These are phyloP conservation scores for Fusarium sp. DNA, from an alignment of 2,329 filamentous ascomycete genomes.

Conservation along the genomic window DNA sequence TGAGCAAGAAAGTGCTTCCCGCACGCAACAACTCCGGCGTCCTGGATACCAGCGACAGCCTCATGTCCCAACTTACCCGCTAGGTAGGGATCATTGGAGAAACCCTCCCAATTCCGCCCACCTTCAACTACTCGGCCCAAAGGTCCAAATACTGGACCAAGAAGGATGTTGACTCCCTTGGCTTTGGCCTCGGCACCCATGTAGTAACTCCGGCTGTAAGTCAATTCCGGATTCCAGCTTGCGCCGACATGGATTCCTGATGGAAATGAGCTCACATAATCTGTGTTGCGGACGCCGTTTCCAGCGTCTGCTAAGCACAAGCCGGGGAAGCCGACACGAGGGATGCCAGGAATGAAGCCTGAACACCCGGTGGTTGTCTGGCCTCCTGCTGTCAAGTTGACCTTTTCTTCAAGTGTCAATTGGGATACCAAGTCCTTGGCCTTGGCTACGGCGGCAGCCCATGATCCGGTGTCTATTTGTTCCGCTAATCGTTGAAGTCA, in stretches of 20 bases:
- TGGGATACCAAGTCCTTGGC: neutral
- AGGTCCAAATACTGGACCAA: conserved; percentile 1
- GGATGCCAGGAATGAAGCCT: neutral
- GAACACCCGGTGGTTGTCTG: conserved; percentile 3
- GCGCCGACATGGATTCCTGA: conserved; percentile 12
- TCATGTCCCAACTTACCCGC: neutral
- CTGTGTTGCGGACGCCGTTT: conserved; percentile 3
- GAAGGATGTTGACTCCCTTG: conserved; percentile 1
- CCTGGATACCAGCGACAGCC: conserved; percentile 9
- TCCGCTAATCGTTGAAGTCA: too few species aligned
- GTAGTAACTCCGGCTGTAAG: conserved; percentile 6
- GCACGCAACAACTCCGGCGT: conserved; percentile 9
- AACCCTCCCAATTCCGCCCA: conserved; percentile 4
- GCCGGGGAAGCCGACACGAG: neutral
- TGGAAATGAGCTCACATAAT: conserved; percentile 13
- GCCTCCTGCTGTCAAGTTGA: conserved; percentile 15
- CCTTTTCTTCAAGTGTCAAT: conserved; percentile 19
- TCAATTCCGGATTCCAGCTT: conserved; percentile 17
- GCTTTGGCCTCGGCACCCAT: conserved; percentile 13
- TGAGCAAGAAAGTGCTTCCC: conserved; percentile 13
- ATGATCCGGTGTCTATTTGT: neutral
- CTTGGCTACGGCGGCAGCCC: neutral
- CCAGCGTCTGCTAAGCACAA: conserved; percentile 11
- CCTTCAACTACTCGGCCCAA: conserved; percentile 4
- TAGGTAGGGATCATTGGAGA: conserved; percentile 15